A percentile compares a stretch with the other conserved stretches of the same genome.
Evolutionary conservation across 176 grass and related monocot species (phyloP).

Genomic region (Rhipidocladum racemiflorum): DNA sequence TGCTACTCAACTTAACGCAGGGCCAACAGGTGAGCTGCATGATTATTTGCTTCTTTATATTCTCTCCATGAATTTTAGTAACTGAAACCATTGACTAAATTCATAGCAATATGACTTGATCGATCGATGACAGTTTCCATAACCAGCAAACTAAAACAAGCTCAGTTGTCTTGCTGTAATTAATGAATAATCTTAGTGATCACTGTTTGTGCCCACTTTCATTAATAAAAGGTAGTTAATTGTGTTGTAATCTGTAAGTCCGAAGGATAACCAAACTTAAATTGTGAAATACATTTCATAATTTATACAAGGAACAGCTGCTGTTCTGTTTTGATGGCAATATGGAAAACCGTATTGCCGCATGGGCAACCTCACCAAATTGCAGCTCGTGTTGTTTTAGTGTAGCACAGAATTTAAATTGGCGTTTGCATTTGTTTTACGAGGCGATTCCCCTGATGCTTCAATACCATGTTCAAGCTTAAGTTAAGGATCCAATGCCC

Average conservation of each 20-base stretch:
- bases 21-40: slow-evolving; percentile 29
- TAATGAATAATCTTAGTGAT: neutral
- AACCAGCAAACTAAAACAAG: neutral
- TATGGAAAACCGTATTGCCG: neutral
- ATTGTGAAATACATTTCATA: neutral
- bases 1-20: slow-evolving; percentile 35
- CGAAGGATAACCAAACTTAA: neutral
- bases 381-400: neutral
- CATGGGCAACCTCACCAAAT: neutral
- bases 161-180: neutral
- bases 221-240: neutral
- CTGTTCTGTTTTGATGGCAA: neutral
- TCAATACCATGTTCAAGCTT: neutral
- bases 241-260: neutral
- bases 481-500: neutral
- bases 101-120: neutral
- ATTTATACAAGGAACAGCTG: neutral
- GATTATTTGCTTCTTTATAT: neutral
- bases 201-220: neutral
- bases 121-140: neutral
- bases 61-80: neutral
- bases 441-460: neutral
- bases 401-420: neutral
- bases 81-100: neutral
- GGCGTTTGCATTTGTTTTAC: neutral